Evolutionary conservation across 192 early-diverging fungal species (phyloP).

Genomic region (Rhizophagus sp.): DNA sequence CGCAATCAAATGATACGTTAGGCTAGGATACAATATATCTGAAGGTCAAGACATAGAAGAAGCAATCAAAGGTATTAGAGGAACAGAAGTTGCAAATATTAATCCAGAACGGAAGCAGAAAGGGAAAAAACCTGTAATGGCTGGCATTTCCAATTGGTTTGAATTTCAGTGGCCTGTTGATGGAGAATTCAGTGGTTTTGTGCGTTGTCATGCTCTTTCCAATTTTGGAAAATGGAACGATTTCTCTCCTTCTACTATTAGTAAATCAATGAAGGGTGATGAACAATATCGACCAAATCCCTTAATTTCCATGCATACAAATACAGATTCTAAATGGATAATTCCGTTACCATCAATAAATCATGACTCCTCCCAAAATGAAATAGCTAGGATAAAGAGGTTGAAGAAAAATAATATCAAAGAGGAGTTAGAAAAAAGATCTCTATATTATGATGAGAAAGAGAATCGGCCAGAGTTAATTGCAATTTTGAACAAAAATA

Average conservation of each 20-base stretch:
- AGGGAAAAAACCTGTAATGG: background rate
- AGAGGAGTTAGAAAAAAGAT: background rate
- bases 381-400: background rate
- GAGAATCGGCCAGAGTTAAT: background rate
- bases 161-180: background rate
- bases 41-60: background rate
- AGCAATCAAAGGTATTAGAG: background rate
- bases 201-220: background rate
- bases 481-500: background rate
- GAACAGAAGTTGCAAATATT: background rate
- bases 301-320: background rate
- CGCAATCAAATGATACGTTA: background rate
- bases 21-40: background rate
- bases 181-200: background rate
- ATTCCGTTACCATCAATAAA: background rate
- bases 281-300: background rate
- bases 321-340: background rate
- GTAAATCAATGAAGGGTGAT: background rate
- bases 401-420: background rate
- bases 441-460: background rate
- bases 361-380: background rate
- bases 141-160: constrained; percentile 3
- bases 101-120: background rate
- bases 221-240: background rate
- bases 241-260: background rate